These are phyloP conservation scores for Ustilago cynodontis DNA, from an alignment of 1,284 basidiomycete genomes.

Conservation along the genomic window DNA sequence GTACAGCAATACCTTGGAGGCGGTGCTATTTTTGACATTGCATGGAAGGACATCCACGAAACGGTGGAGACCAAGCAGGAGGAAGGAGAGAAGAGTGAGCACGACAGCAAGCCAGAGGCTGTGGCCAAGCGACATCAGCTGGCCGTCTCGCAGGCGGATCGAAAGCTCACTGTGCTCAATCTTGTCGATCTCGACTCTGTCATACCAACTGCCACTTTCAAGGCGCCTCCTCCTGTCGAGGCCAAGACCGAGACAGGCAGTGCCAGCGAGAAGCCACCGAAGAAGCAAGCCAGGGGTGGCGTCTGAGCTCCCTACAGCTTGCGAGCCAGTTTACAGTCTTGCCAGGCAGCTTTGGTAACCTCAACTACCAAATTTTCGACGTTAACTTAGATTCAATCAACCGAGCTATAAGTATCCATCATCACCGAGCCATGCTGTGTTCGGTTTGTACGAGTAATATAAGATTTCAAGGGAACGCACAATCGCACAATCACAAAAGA, in stretches of 20 bases:
- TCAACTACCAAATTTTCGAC: too few species aligned
- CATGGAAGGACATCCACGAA: constrained; percentile 50
- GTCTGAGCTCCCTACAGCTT: constrained; percentile 9
- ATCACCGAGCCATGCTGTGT: constrained; percentile 2
- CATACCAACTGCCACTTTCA: constrained; percentile 27
- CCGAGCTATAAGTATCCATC: background rate
- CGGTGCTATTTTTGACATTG: constrained; percentile 53
- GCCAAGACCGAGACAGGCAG: constrained; percentile 27
- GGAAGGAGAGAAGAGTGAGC: constrained; percentile 32
- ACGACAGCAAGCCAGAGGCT: constrained; percentile 17
- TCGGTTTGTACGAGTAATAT: background rate
- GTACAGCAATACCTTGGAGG: constrained; percentile 56
- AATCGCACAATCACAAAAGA: constrained; percentile 1
- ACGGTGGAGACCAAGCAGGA: constrained; percentile 41
- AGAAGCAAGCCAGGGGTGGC: constrained; percentile 42
- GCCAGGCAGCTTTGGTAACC: background rate
- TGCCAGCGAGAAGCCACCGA: constrained; percentile 36
- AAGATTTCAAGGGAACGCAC: background rate
- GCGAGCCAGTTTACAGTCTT: background rate
- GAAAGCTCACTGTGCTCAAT: constrained; percentile 61
- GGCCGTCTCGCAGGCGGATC: constrained; percentile 64
- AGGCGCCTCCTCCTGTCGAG: constrained; percentile 23
- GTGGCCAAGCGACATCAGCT: constrained; percentile 53
- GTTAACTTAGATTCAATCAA: too few species aligned
- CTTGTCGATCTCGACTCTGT: constrained; percentile 44